A percentile compares a stretch with the other conserved stretches of the same genome.
These are phyloP conservation scores for Fagopyrum homotropicum DNA, from an alignment of 148 eudicot genomes.

Conservation along the genomic window DNA sequence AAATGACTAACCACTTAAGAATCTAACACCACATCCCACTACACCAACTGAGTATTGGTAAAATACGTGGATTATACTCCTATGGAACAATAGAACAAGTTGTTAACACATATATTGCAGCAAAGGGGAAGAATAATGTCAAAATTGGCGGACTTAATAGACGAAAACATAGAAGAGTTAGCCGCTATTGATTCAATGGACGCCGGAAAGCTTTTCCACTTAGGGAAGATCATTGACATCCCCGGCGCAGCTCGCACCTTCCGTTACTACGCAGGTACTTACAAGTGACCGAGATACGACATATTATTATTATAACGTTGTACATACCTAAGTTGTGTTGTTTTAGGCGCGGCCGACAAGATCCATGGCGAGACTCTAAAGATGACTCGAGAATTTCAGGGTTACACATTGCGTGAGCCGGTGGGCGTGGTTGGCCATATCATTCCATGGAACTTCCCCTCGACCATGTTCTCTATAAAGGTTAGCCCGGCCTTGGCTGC, in stretches of 20 bases:
- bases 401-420: conserved; percentile 72
- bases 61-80: too few relatives aligned
- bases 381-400: conserved; percentile 61
- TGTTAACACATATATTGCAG: conserved; percentile 19
- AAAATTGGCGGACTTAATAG: conserved; percentile 49
- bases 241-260: conserved; percentile 36
- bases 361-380: conserved; percentile 77
- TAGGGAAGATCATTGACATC: conserved; percentile 44
- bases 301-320: not conserved
- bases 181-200: conserved; percentile 52
- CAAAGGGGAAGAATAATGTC: conserved; percentile 38
- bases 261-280: conserved; percentile 59
- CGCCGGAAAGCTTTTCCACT: conserved; percentile 54
- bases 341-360: conserved; percentile 59
- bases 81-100: not conserved
- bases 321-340: not conserved
- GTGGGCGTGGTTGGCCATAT: conserved; percentile 81
- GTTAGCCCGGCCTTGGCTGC: conserved; percentile 82
- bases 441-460: conserved; percentile 83
- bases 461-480: conserved; percentile 47
- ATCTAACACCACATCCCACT: too few relatives aligned
- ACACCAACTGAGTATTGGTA: too few relatives aligned
- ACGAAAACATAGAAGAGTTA: conserved; percentile 35
- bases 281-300: not conserved
- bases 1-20: too few relatives aligned